Evolutionary conservation across 441 rosid species (phyloP).

Genomic region (Populus hybrid): DNA sequence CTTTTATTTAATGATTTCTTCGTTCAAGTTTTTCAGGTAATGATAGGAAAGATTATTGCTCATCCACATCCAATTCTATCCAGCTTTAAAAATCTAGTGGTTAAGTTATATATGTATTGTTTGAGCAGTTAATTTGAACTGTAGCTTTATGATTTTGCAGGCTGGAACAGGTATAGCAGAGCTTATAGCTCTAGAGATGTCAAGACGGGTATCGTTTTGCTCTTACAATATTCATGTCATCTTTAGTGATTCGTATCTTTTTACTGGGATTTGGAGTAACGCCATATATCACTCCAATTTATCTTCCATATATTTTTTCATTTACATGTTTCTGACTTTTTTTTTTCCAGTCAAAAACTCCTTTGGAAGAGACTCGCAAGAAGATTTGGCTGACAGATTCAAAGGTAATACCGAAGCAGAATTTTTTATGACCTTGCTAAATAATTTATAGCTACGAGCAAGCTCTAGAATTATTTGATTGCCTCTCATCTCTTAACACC

Average conservation of each 20-base stretch:
- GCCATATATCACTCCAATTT: neutral
- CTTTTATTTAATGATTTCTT: neutral
- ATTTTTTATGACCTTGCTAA: neutral
- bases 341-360: constrained; percentile 48
- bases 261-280: constrained; percentile 9
- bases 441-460: neutral
- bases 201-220: constrained; percentile 52
- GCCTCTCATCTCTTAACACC: neutral
- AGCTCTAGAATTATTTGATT: neutral
- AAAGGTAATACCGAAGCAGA: constrained; percentile 41
- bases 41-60: neutral
- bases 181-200: constrained; percentile 79
- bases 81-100: neutral
- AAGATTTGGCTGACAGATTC: constrained; percentile 92
- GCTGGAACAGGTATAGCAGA: constrained; percentile 31
- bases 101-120: neutral
- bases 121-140: neutral
- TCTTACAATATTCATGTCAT: neutral
- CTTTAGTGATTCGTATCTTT: constrained; percentile 1
- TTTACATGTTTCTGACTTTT: neutral
- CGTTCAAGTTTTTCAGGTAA: neutral
- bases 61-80: neutral
- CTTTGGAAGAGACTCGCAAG: constrained; percentile 69
- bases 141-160: constrained; percentile 35
- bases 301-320: neutral